Evolutionary conservation across 2,329 filamentous ascomycete species (phyloP).

Genomic region (Fonsecaea nubica): DNA sequence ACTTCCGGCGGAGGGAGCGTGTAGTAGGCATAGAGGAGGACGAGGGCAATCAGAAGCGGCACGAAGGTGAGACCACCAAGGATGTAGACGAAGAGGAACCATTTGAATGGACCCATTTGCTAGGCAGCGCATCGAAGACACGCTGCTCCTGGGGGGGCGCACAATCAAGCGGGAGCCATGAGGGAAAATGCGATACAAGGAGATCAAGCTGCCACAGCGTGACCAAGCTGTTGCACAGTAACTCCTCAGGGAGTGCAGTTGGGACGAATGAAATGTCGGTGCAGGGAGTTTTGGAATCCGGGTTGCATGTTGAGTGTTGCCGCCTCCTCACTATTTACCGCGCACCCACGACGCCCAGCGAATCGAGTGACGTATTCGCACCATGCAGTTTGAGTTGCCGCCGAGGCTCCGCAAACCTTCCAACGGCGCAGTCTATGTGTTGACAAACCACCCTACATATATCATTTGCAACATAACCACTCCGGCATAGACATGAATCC

Average conservation of each 20-base stretch:
- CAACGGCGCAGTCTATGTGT: no score
- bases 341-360: neutral
- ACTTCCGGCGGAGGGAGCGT: slow-evolving; percentile 61
- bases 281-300: neutral
- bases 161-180: slow-evolving; percentile 12
- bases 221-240: neutral
- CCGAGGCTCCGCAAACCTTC: neutral
- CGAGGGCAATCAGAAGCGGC: slow-evolving; percentile 68
- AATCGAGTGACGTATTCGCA: slow-evolving; percentile 20
- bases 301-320: no score
- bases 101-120: slow-evolving; percentile 37
- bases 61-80: slow-evolving; percentile 88
- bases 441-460: no score
- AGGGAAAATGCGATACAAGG: neutral
- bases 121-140: slow-evolving; percentile 28
- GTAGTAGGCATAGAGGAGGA: slow-evolving; percentile 72
- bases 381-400: neutral
- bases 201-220: neutral
- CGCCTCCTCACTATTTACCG: neutral
- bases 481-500: no score
- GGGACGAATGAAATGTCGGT: neutral
- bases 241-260: neutral
- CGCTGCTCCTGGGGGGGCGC: neutral
- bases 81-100: slow-evolving; percentile 77
- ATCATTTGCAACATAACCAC: no score